Base-by-base conservation (phyloP, 2,329 filamentous ascomycete species). In the Aureobasidium pullulans region DNA sequence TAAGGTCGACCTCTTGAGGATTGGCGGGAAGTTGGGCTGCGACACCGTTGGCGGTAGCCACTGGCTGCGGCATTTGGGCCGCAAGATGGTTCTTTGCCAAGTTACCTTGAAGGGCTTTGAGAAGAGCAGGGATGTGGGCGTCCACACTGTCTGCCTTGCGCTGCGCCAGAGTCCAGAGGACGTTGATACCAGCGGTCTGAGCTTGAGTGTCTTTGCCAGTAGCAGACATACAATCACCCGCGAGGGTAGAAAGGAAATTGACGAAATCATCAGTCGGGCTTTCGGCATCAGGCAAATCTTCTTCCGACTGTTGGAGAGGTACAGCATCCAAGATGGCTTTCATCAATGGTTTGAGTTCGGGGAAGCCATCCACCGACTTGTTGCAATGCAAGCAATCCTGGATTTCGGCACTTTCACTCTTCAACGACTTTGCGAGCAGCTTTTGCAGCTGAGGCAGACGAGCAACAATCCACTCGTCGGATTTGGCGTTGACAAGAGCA, bases 91-190 rank as follows among this genome's bases (percentile, higher is more conserved):
- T 94, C 66, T 94, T 88, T 0, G 92, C 92, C 65, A 99, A 83
- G 74, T 96, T 96, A 52, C 84, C 84, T 66, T 96, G 93, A 66
- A 99, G 82, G 0, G 90, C 90, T 73, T 96, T 96, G 88, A 99
- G 96, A 44, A 99, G 79, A 31, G 87, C 84, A 3, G 83, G 79
- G 58, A 97, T 91, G 69, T 99, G 94, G 61, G 89, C 82, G 71
- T 99, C 94, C 62, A 99, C 90, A 64, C 94, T 86, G 13, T 88
- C 84, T 1, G 93, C 89, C 68, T 89, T 92, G 61, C 89, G 87
- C 66, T 89, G 84, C 5, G 90, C 90, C 19, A 99, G 77, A 15
- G 90, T 94, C 92, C 92, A 97, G 15, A 99, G 77, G 28, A 96
- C 87, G 70, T 96, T 96, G 71, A 99, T 88, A 46, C 90, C 91